A percentile compares a stretch with the other conserved stretches of the same genome.
Conservation (phyloP, 345 rosid species). For the Heritiera fomes region DNA sequence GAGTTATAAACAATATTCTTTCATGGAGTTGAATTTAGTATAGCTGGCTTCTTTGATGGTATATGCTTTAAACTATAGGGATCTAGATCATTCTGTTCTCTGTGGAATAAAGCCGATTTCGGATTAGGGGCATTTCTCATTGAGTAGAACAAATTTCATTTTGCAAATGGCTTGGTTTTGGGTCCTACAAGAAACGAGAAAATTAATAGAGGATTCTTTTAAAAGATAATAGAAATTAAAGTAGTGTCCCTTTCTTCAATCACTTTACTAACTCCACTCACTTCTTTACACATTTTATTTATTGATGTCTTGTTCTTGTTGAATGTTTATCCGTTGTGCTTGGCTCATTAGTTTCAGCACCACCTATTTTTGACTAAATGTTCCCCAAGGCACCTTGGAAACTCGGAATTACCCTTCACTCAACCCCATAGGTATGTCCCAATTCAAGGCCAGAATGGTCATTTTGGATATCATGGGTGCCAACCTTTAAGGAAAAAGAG, state of each 20-base stretch:
- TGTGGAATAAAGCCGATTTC: background rate
- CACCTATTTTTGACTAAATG: constrained; percentile 26
- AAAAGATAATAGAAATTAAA: background rate
- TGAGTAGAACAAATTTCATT: background rate
- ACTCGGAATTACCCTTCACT: background rate
- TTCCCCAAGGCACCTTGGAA: background rate
- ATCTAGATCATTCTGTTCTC: background rate
- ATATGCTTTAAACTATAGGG: background rate
- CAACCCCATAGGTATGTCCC: background rate
- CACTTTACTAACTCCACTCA: constrained; percentile 27
- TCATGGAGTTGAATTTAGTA: background rate
- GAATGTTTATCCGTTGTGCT: constrained; percentile 8
- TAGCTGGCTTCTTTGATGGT: background rate
- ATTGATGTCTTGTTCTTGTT: background rate
- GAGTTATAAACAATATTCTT: background rate
- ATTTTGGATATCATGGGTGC: background rate
- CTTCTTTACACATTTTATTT: background rate
- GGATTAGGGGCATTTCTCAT: background rate
- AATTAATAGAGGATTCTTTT: background rate
- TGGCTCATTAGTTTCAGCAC: constrained; percentile 35
- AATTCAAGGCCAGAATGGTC: constrained; percentile 3
- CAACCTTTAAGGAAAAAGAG: constrained; percentile 11
- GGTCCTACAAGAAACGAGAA: background rate
- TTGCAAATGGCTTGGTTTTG: constrained; percentile 9
- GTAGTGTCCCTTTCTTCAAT: constrained; percentile 18